Conservation (phyloP, 768 basidiomycete genomes). For the Clitopilus hobsonii region DNA sequence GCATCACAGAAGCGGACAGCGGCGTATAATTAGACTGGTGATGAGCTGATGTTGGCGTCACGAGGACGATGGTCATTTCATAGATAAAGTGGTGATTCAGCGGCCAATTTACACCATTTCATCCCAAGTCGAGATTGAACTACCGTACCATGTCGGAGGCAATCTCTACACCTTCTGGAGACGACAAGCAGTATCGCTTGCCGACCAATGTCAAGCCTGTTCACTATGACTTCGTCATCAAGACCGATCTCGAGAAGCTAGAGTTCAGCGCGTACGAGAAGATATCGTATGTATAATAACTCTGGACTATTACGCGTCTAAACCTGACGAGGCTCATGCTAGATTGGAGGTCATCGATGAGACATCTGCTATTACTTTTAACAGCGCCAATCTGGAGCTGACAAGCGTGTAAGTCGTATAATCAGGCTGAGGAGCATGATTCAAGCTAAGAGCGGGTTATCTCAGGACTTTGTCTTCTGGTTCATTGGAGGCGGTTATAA, state of each 20-base stretch:
- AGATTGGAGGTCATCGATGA: constrained; percentile 63
- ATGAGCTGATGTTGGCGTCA: no score
- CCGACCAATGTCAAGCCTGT: constrained; percentile 61
- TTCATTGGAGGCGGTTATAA: no score
- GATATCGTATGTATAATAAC: constrained; percentile 45
- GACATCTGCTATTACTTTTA: constrained; percentile 61
- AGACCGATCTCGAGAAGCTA: constrained; percentile 74
- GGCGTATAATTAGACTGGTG: no score
- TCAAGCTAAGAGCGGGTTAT: constrained; percentile 34
- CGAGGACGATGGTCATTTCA: no score
- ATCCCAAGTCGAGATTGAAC: no score
- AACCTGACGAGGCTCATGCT: not conserved
- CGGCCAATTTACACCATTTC: no score
- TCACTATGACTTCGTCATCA: constrained; percentile 77
- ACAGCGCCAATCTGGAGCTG: constrained; percentile 59
- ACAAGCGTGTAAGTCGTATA: constrained; percentile 32
- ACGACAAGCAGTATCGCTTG: constrained; percentile 64
- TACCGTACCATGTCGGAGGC: no score
- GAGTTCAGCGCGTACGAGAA: constrained; percentile 75
- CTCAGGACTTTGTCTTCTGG: constrained; percentile 53
- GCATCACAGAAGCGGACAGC: no score
- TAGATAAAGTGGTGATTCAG: no score
- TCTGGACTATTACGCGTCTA: not conserved
- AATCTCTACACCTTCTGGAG: no score
- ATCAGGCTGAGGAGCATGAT: not conserved